Evolutionary conservation across 805 yeast species (phyloP).

Genomic region (Yarrowia divulgata): DNA sequence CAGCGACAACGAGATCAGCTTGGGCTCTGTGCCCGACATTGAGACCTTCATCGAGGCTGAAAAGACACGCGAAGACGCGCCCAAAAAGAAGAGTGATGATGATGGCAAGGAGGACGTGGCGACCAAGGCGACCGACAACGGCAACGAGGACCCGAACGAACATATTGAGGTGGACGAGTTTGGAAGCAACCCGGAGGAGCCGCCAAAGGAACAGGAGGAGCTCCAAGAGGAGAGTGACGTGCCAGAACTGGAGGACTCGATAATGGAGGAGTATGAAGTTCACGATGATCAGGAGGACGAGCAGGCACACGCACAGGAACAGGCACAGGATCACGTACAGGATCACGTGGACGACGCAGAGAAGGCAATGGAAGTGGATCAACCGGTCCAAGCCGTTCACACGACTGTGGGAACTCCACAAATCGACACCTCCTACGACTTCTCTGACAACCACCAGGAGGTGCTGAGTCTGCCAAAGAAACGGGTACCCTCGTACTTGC

Average conservation of each 20-base stretch:
- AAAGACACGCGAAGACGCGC: constrained; percentile 21
- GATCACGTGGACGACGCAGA: neutral
- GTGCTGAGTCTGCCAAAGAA: constrained; percentile 14
- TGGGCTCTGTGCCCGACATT: constrained; percentile 28
- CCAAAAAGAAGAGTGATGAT: neutral
- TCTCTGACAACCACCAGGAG: constrained; percentile 12
- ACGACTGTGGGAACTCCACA: neutral
- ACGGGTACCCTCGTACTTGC: constrained; percentile 35
- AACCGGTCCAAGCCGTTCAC: neutral
- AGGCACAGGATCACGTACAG: neutral
- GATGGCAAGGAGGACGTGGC: neutral
- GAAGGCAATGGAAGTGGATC: neutral
- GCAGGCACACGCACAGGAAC: neutral
- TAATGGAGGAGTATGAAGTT: constrained; percentile 5
- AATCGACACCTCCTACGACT: constrained; percentile 23
- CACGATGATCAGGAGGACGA: neutral
- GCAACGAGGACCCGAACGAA: neutral
- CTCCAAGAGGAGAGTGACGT: neutral
- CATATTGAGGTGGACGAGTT: constrained; percentile 2
- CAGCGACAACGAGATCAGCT: constrained; percentile 14
- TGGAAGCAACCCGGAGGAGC: neutral
- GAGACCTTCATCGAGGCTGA: constrained; percentile 25
- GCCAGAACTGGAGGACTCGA: constrained; percentile 24
- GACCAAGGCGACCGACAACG: neutral
- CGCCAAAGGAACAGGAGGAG: neutral